phyloP scores from a whole-genome alignment of 345 rosid species.

The Murraya koenigii region DNA sequence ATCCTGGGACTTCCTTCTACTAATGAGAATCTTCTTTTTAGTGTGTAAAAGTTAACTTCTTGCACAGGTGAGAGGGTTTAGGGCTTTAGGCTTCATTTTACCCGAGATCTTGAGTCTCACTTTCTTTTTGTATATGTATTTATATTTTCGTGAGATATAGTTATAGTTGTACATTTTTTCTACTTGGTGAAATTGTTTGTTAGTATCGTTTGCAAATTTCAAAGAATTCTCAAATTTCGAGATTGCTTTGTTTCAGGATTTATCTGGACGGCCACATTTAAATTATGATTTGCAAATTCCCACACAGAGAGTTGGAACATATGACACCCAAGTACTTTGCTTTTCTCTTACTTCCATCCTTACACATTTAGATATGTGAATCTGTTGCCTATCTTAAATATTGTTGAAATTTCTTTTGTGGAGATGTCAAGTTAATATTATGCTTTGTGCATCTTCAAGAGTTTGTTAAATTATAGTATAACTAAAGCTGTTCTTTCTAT shows the following conservation, averaged over 20 bases:
- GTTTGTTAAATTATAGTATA: background rate
- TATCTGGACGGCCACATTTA: slow-evolving; percentile 82
- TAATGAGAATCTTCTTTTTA: background rate
- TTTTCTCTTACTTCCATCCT: background rate
- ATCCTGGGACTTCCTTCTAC: background rate
- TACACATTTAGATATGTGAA: background rate
- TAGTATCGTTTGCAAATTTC: background rate
- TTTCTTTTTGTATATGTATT: too few relatives aligned
- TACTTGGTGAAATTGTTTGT: background rate
- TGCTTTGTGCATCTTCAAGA: background rate
- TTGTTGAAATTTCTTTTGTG: background rate
- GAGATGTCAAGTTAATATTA: background rate
- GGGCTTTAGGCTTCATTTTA: background rate
- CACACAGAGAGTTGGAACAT: slow-evolving; percentile 75
- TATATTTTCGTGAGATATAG: too few relatives aligned
- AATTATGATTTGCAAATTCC: slow-evolving; percentile 76
- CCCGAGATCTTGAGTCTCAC: background rate
- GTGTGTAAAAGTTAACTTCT: background rate
- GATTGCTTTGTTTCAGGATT: slow-evolving; percentile 52
- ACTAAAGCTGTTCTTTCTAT: background rate
- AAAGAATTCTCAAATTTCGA: slow-evolving; percentile 1
- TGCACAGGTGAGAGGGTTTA: background rate
- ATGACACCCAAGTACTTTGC: slow-evolving; percentile 75
- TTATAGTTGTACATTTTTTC: too few relatives aligned
- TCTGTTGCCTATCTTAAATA: background rate